A percentile compares a stretch with the other conserved stretches of the same genome.
These are phyloP conservation scores for Phytopythium kandeliae DNA, from an alignment of 352 stramenopile species.

Conservation along the genomic window DNA sequence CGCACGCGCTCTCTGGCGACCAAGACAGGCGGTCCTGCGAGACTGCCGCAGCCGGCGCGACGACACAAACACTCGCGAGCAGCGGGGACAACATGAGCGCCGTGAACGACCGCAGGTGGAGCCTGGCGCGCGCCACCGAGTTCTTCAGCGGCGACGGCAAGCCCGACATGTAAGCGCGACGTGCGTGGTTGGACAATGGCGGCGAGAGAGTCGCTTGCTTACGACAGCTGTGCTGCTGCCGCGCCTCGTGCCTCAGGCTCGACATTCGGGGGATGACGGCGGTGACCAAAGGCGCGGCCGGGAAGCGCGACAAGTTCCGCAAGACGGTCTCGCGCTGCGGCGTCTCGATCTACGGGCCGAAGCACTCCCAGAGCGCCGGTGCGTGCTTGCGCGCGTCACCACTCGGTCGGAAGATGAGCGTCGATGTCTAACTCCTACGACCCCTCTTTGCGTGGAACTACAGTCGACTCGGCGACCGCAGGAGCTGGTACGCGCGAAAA, in stretches of 20 bases:
- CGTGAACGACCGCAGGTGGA: conserved; percentile 73
- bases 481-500: conserved; percentile 44
- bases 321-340: conserved; percentile 82
- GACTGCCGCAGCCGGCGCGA: not conserved
- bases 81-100: conserved; percentile 30
- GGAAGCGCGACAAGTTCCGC: conserved; percentile 86
- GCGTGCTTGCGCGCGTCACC: conserved; percentile 3
- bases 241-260: no score
- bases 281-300: conserved; percentile 76
- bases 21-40: not conserved
- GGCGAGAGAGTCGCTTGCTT: no score
- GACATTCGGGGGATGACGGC: conserved; percentile 86
- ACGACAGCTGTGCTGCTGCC: no score
- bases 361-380: conserved; percentile 58
- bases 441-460: no score
- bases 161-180: conserved; percentile 61
- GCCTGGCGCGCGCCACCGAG: conserved; percentile 78
- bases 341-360: conserved; percentile 84
- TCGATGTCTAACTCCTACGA: no score
- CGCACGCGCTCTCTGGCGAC: not conserved
- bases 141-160: conserved; percentile 88
- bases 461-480: conserved; percentile 11
- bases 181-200: no score
- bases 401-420: no score
- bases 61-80: not conserved